These are phyloP conservation scores for Annulohypoxylon nitens DNA, from an alignment of 495 filamentous ascomycete genomes.

Conservation along the genomic window DNA sequence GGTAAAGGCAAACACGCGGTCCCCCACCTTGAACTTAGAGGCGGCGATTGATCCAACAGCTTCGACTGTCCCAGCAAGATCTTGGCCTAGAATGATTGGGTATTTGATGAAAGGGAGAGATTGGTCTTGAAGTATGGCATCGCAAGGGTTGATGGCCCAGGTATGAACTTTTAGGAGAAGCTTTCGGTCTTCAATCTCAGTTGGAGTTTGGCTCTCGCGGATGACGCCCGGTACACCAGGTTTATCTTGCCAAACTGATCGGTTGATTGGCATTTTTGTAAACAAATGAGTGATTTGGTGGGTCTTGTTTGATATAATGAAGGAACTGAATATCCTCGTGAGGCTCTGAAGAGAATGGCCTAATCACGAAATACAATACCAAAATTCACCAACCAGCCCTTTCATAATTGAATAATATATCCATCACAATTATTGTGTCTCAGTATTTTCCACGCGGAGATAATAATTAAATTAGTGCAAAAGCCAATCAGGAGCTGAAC, in stretches of 20 bases:
- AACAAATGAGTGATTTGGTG: background rate
- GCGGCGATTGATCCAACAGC: constrained; percentile 18
- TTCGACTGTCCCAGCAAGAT: constrained; percentile 31
- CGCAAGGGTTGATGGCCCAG: constrained; percentile 25
- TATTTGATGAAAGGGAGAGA: constrained; percentile 29
- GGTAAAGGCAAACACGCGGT: constrained; percentile 34
- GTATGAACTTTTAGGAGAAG: constrained; percentile 17
- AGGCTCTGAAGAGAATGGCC: background rate
- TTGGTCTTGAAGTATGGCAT: constrained; percentile 31
- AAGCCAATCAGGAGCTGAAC: background rate
- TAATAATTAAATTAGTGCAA: background rate
- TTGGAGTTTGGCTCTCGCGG: constrained; percentile 13
- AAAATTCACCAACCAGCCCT: background rate
- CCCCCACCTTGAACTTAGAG: constrained; percentile 24
- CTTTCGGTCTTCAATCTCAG: constrained; percentile 20
- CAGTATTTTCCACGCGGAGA: background rate
- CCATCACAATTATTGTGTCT: background rate
- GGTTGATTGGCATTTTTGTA: constrained; percentile 17
- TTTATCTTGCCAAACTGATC: constrained; percentile 29
- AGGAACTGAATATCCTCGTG: background rate
- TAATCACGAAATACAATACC: background rate
- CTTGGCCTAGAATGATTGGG: constrained; percentile 32
- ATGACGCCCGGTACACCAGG: constrained; percentile 24
- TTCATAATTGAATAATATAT: background rate
- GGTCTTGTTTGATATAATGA: background rate